Base-by-base conservation (phyloP, 345 rosid species). In the Brassica napus region DNA sequence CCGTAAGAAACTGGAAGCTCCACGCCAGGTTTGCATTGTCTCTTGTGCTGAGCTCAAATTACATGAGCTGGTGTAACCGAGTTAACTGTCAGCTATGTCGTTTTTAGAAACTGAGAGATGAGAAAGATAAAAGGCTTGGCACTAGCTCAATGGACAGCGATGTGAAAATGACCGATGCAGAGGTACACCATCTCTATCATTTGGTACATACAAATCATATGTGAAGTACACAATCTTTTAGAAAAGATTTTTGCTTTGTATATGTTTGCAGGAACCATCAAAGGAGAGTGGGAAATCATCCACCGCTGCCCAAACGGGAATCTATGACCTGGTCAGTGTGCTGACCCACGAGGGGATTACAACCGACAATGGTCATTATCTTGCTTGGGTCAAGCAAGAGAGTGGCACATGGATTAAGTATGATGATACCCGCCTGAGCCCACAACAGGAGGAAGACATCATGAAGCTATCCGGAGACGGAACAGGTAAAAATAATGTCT, bases 381-480 rank as follows among this genome's bases (percentile, higher is more conserved):
- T 91, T 11, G 91, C 93, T 16, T 95, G 98, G 97, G 99, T 93
- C 68, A 95, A 95, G 88, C 98, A 95, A 87, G 97, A 90, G 85
- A 93, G 80, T 73, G 99, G 98, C 26, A 95, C 88, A 82, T 95
- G 99, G 99, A 86, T 95, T 24, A 91, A 90, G 76, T 95, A 82
- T 68, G 97, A 87, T 68, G 98, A 95, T 71, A 93, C 89, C 42
- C 83, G 84, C 80, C 94, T 94, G 24, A 86, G 89, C 75, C 87
- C 86, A 18, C 98, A 91, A 74, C 88, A 87, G 15, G 98, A 91
- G 81, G 99, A 93, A 83, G 99, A 90, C 78, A 95, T 95, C 65
- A 84, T 84, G 2, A 95, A 87, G 85, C 90, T 95, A 37, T 95
- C 99, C 2, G 98, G 99, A 74, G 99, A 23, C 24, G 24, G 24